Percentiles rank a stretch among this genome's conserved stretches.
phyloP scores from a whole-genome alignment of 2,329 filamentous ascomycete genomes.

The Pseudopithomyces maydicus region DNA sequence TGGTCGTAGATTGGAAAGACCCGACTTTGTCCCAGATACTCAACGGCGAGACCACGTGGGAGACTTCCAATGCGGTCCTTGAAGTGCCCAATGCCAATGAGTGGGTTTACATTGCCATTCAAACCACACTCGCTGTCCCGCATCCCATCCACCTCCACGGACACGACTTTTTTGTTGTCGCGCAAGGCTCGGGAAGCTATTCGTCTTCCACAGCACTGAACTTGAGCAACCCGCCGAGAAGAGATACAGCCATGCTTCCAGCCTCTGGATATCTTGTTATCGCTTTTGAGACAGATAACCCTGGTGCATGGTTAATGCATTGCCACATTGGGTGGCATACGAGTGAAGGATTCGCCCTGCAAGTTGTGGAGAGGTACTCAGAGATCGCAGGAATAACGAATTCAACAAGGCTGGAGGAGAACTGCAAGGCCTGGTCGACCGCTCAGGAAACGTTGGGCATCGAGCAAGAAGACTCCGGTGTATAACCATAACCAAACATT shows the following conservation, averaged over 20 bases:
- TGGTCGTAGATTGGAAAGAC: too few relatives aligned
- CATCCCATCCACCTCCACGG: slow-evolving; percentile 31
- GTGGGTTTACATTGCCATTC: slow-evolving; percentile 29
- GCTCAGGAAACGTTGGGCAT: slow-evolving; percentile 10
- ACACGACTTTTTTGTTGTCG: slow-evolving; percentile 58
- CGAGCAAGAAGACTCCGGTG: slow-evolving; percentile 27
- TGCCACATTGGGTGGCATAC: slow-evolving; percentile 26
- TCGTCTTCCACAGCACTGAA: slow-evolving; percentile 9
- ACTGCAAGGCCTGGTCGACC: slow-evolving; percentile 21
- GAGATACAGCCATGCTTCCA: slow-evolving; percentile 30
- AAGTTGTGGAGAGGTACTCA: slow-evolving; percentile 51
- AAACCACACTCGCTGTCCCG: slow-evolving; percentile 23
- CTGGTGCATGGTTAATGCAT: slow-evolving; percentile 40
- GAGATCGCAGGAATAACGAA: slow-evolving; percentile 16
- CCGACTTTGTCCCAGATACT: too few relatives aligned
- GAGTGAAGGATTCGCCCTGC: slow-evolving; percentile 48
- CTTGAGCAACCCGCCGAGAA: slow-evolving; percentile 36
- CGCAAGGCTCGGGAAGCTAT: not conserved
- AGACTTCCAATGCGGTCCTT: slow-evolving; percentile 18
- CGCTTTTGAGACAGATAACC: slow-evolving; percentile 22
- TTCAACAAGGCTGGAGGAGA: slow-evolving; percentile 9
- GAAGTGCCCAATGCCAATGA: slow-evolving; percentile 17
- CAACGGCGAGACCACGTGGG: too few relatives aligned
- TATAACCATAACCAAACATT: slow-evolving; percentile 4
- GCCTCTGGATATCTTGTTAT: slow-evolving; percentile 39